Percentiles rank a stretch among this genome's conserved stretches.
Evolutionary conservation across 495 filamentous ascomycete genomes (phyloP).

Genomic region (Cercophora samala): DNA sequence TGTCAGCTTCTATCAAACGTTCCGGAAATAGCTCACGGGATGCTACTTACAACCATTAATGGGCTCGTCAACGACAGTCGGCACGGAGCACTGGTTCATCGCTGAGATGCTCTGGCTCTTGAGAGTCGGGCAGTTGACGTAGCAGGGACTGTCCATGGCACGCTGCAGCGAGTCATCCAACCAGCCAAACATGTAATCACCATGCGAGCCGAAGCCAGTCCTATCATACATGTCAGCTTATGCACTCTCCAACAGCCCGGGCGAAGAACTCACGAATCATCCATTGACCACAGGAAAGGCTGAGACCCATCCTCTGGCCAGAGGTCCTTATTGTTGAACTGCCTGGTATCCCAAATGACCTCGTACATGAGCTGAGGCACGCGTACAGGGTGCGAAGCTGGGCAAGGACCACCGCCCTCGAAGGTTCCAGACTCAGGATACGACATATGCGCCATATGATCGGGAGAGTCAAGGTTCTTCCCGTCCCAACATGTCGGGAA

Average conservation of each 20-base stretch:
- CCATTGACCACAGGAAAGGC: slow-evolving; percentile 48
- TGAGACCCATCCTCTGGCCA: slow-evolving; percentile 46
- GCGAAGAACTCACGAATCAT: slow-evolving; percentile 21
- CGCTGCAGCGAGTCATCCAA: slow-evolving; percentile 40
- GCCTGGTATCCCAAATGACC: slow-evolving; percentile 41
- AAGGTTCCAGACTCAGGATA: slow-evolving; percentile 37
- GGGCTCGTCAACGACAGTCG: slow-evolving; percentile 25
- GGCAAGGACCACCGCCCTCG: slow-evolving; percentile 33
- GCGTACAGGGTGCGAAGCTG: slow-evolving; percentile 33
- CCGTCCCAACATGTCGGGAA: slow-evolving; percentile 37
- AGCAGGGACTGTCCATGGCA: slow-evolving; percentile 40
- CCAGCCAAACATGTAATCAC: slow-evolving; percentile 44
- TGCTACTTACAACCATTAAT: slow-evolving; percentile 30
- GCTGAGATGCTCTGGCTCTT: slow-evolving; percentile 33
- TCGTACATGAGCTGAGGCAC: slow-evolving; percentile 43
- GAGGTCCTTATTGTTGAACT: slow-evolving; percentile 36
- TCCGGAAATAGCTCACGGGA: background rate
- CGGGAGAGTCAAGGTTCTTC: slow-evolving; percentile 33
- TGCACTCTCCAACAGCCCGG: background rate
- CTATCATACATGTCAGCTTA: slow-evolving; percentile 13
- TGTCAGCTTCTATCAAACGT: background rate
- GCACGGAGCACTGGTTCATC: slow-evolving; percentile 37
- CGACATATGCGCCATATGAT: slow-evolving; percentile 41
- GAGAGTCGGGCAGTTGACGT: slow-evolving; percentile 38
- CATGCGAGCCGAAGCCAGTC: slow-evolving; percentile 38